Conservation (phyloP, 768 basidiomycete genomes). For the Boletus tomentosulus region DNA sequence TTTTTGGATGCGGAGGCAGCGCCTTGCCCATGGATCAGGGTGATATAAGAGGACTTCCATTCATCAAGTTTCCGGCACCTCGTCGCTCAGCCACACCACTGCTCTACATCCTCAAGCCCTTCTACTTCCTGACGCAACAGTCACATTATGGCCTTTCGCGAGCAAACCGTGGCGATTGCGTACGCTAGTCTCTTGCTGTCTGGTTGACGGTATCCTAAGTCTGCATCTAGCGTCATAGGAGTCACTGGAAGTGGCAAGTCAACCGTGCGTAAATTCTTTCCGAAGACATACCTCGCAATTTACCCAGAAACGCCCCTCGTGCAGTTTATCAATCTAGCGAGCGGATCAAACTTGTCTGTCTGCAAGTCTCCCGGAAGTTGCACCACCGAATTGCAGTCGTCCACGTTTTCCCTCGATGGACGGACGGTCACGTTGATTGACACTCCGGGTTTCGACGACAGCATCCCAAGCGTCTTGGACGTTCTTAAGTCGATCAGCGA, state of each 20-base stretch:
- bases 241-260: slow-evolving; percentile 31
- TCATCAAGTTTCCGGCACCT: background rate
- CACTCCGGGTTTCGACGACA: slow-evolving; percentile 58
- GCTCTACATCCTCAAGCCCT: background rate
- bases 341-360: slow-evolving; percentile 42
- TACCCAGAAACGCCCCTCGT: background rate
- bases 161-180: slow-evolving; percentile 24
- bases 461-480: slow-evolving; percentile 39
- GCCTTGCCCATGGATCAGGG: slow-evolving; percentile 4
- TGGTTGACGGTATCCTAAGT: slow-evolving; percentile 3
- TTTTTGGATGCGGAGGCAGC: slow-evolving; percentile 6
- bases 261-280: slow-evolving; percentile 17
- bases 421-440: slow-evolving; percentile 46
- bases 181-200: slow-evolving; percentile 9
- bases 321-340: slow-evolving; percentile 48
- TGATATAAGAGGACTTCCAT: slow-evolving; percentile 14
- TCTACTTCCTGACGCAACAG: background rate
- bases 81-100: background rate
- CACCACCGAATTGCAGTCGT: slow-evolving; percentile 39
- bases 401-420: slow-evolving; percentile 42
- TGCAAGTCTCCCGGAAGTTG: slow-evolving; percentile 40
- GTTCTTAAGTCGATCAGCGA: slow-evolving; percentile 45
- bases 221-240: slow-evolving; percentile 28
- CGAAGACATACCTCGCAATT: background rate
- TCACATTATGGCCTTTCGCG: slow-evolving; percentile 12